phyloP scores from a whole-genome alignment of 768 basidiomycete species.

The Russula griseocarnosa region DNA sequence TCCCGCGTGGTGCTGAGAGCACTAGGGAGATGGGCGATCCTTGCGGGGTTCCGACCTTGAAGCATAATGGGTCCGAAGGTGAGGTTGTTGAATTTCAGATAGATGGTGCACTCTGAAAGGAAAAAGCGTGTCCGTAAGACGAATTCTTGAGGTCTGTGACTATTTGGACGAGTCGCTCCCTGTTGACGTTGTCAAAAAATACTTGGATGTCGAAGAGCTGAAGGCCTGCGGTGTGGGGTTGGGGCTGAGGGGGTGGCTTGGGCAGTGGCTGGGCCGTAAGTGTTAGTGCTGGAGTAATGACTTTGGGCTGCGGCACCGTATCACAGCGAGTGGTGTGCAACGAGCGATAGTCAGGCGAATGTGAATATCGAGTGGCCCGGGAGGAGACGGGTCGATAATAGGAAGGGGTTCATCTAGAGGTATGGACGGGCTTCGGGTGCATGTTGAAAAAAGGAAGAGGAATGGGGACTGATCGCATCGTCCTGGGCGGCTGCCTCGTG shows the following conservation, averaged over 20 bases:
- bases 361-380: slow-evolving; percentile 18
- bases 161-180: too few relatives aligned
- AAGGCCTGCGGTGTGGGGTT: too few relatives aligned
- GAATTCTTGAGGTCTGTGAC: too few relatives aligned
- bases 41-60: too few relatives aligned
- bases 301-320: slow-evolving; percentile 6
- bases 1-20: too few relatives aligned
- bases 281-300: slow-evolving; percentile 17
- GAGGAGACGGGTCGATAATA: slow-evolving; percentile 24
- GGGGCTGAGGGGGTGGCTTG: slow-evolving; percentile 28
- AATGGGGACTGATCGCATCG: slow-evolving; percentile 28
- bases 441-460: slow-evolving; percentile 39
- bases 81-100: too few relatives aligned
- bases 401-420: slow-evolving; percentile 41
- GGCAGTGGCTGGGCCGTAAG: slow-evolving; percentile 29
- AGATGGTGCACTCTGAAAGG: too few relatives aligned
- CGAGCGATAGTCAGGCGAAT: slow-evolving; percentile 21
- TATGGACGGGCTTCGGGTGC: slow-evolving; percentile 34
- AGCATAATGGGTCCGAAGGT: too few relatives aligned
- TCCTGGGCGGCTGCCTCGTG: slow-evolving; percentile 29
- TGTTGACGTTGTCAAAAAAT: too few relatives aligned
- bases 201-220: too few relatives aligned
- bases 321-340: slow-evolving; percentile 15
- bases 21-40: too few relatives aligned
- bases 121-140: too few relatives aligned